phyloP scores from a whole-genome alignment of 805 yeast species.

The Candida easanensis region DNA sequence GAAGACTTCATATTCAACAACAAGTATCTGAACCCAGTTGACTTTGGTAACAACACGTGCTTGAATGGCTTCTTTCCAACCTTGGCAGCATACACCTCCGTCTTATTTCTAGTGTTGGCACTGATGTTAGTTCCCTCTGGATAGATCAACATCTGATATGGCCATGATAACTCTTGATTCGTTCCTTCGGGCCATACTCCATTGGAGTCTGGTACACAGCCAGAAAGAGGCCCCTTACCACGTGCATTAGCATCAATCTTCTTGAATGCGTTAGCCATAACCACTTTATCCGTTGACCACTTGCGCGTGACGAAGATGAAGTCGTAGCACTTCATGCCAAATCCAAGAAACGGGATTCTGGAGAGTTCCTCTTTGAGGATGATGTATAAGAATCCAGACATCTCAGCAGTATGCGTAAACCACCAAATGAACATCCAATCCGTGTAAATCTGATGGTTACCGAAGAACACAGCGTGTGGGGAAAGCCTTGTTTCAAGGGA shows the following conservation, averaged over 20 bases:
- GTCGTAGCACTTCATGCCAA: conserved; percentile 76
- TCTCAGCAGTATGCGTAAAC: conserved; percentile 63
- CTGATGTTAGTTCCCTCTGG: conserved; percentile 96
- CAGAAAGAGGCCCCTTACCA: conserved; percentile 52
- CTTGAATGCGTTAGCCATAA: conserved; percentile 52
- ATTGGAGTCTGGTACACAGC: conserved; percentile 29
- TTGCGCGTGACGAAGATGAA: conserved; percentile 81
- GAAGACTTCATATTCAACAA: conserved; percentile 53
- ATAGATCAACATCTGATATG: conserved; percentile 71
- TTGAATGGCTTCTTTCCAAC: conserved; percentile 46
- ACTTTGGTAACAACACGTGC: conserved; percentile 78
- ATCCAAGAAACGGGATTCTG: conserved; percentile 73
- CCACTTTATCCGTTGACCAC: conserved; percentile 74
- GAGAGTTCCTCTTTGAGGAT: conserved; percentile 74
- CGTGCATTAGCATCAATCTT: conserved; percentile 60
- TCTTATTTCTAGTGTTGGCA: conserved; percentile 54
- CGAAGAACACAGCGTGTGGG: conserved; percentile 60
- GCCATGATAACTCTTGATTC: conserved; percentile 39
- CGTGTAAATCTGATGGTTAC: conserved; percentile 92
- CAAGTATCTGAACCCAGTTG: conserved; percentile 72
- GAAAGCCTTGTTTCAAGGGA: conserved; percentile 31
- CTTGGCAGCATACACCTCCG: conserved; percentile 56
- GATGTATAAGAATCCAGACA: conserved; percentile 65
- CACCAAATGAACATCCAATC: conserved; percentile 96
- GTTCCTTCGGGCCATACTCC: conserved; percentile 25